These are phyloP conservation scores for Monosporozyma yasuniensis DNA, from an alignment of 805 yeast genomes.

Conservation along the genomic window DNA sequence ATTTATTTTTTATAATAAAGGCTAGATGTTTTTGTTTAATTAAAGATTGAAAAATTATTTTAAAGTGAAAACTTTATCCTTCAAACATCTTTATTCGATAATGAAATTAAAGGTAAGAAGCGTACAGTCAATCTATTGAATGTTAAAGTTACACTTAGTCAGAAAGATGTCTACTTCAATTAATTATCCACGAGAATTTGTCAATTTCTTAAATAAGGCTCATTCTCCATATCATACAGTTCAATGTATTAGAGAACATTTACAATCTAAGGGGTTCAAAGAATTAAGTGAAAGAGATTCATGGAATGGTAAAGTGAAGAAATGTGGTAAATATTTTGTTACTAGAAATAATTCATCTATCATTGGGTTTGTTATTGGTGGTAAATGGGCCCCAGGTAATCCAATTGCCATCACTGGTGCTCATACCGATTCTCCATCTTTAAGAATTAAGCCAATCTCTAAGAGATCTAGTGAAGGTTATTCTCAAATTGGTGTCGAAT, in stretches of 20 bases:
- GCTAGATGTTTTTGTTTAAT: background rate
- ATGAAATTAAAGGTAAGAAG: too few species aligned
- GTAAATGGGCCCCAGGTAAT: constrained; percentile 61
- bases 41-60: background rate
- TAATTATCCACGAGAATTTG: constrained; percentile 43
- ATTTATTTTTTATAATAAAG: background rate
- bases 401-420: constrained; percentile 90
- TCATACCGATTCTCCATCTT: constrained; percentile 89
- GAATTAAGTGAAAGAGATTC: constrained; percentile 62
- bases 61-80: background rate
- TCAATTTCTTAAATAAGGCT: constrained; percentile 69
- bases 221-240: constrained; percentile 97
- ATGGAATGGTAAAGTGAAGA: constrained; percentile 52
- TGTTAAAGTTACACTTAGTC: constrained; percentile 21
- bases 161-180: constrained; percentile 15
- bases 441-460: constrained; percentile 82
- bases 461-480: constrained; percentile 63
- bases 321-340: constrained; percentile 66
- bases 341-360: constrained; percentile 86
- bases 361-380: constrained; percentile 79
- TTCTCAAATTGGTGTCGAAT: constrained; percentile 84
- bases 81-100: background rate
- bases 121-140: constrained; percentile 6
- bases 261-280: constrained; percentile 55
- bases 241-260: constrained; percentile 45